Evolutionary conservation across 208 protist genomes (phyloP).

Genomic region (Wallacemonas sp.): DNA sequence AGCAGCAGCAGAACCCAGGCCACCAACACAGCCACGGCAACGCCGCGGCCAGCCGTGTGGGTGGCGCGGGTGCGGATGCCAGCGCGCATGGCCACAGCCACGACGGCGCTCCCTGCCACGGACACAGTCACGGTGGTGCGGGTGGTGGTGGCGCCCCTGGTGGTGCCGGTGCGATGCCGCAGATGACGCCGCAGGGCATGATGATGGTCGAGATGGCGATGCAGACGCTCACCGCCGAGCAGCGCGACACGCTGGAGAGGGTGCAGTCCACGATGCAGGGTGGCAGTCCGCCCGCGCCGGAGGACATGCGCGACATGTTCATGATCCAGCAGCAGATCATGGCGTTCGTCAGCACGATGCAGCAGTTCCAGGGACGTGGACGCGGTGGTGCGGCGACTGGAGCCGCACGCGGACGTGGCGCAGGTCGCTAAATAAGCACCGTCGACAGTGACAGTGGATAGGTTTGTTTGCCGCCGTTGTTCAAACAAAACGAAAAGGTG

Average conservation of each 20-base stretch:
- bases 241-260: slow-evolving; percentile 54
- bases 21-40: slow-evolving; percentile 20
- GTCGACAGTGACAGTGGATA: no score
- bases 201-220: slow-evolving; percentile 74
- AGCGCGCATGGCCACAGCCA: slow-evolving; percentile 38
- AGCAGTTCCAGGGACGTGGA: slow-evolving; percentile 43
- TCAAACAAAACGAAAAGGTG: slow-evolving; percentile 5
- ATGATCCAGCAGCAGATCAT: slow-evolving; percentile 77
- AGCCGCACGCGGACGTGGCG: neutral
- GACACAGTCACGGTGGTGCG: slow-evolving; percentile 28
- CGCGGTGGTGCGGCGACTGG: neutral
- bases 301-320: slow-evolving; percentile 74
- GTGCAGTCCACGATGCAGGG: slow-evolving; percentile 62
- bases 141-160: no score
- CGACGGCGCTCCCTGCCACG: slow-evolving; percentile 18
- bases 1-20: slow-evolving; percentile 14
- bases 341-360: slow-evolving; percentile 76
- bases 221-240: slow-evolving; percentile 52
- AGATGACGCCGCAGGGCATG: slow-evolving; percentile 36
- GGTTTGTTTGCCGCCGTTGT: slow-evolving; percentile 2
- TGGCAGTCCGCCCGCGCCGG: slow-evolving; percentile 41
- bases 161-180: neutral
- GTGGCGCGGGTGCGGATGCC: no score
- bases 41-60: no score
- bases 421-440: neutral